Base-by-base conservation (phyloP, 2,329 filamentous ascomycete genomes). In the Colletotrichum karsti region DNA sequence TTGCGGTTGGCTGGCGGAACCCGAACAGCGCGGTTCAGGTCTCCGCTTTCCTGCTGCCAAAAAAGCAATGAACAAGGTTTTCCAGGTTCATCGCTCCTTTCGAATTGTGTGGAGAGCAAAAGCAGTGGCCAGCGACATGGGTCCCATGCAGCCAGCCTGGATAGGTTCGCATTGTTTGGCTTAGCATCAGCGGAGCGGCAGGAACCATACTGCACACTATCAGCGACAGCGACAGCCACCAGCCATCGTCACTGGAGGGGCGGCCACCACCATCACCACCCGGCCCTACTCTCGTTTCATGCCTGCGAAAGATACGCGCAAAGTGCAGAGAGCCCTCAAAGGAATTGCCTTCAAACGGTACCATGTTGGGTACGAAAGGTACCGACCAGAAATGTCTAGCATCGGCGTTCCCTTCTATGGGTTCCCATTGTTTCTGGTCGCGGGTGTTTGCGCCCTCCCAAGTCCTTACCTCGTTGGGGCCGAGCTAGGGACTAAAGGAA, bases 31-130 rank as follows among this genome's bases (percentile, higher is more conserved):
- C 26, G 28, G 42, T 33, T 28, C 28, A 41, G 28, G 7, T 54
- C 65, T 51, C 54, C 61, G 61, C 54, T 59, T 59, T 64, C 48
- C 48, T 35, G 5, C 37, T 35, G 39, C 28, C 46, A 33, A 51
- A 61, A 42, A 66, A 67, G 44, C 61, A 65, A 42, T 39, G 54
- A 67, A 59, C 66, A 69, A 61, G 66, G 66, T 67, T 67, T 68
- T 61, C 66, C 61, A 67, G 54, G 55, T 39, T 54, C 65, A 55
- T 46, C 59, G 26, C 55, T 64, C 30, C 24, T 66, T 54, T 48
- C 33, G 46, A 67, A 61, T 35, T 54, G 55, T 54, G 55, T 69
- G 66, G 66, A 33, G 55, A 58, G 37, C 64, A 37, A 58, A 54
- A 46, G 39, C 35, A 64, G 60, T 22, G 53, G 51, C 53, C 41